Evolutionary conservation across 768 basidiomycete genomes (phyloP), one percentile per base, ranked within the genome.

Genomic region (Neoboletus magnificus): DNA sequence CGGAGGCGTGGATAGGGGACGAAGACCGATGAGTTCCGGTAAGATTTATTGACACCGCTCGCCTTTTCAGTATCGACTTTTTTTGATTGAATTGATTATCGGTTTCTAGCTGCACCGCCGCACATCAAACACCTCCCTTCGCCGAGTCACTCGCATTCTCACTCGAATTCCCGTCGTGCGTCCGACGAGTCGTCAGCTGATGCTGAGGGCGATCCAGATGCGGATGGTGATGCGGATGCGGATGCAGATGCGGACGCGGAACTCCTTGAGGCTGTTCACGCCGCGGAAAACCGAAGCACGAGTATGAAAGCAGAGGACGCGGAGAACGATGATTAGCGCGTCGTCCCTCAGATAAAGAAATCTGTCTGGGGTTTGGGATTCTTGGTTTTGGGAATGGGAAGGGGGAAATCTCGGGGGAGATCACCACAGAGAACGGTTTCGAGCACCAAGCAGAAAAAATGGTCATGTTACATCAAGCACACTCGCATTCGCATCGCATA

Each of bases 201-300:
- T 30, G 68, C 68, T 32, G 68, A 67, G 32, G 65, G 66, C 50
- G 70, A 72, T 52, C 64, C 66, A 3, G 77, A 77, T 51, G 74
- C 67, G 2, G 78, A 79, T 13, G 74, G 57, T 10, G 77, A 77
- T 32, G 71, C 69, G 0, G 71, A 61, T 11, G 71, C 68, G 3
- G 70, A 60, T 6, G 71, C 64, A 5, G 73, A 66, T 20, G 73
- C 78, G 0, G 79, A 81, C 13, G 72, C 71, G 44, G 80, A 81
- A 25, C 64, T 82, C 25, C 64, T 81, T n/a, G 80, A 79, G 57
- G 80, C 80, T 35, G 80, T 79, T 0, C 78, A 78, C 55, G 80
- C 79, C 7, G 74, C 79, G 6, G 80, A 79, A 62, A 76, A 75
- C 20, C 71, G 78, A 47, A 74, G 71, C 48, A 67, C 66, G 45